Percentiles rank a stretch among this genome's conserved stretches.
Evolutionary conservation across 2,329 filamentous ascomycete species (phyloP).

Genomic region (Epichloe sp.): DNA sequence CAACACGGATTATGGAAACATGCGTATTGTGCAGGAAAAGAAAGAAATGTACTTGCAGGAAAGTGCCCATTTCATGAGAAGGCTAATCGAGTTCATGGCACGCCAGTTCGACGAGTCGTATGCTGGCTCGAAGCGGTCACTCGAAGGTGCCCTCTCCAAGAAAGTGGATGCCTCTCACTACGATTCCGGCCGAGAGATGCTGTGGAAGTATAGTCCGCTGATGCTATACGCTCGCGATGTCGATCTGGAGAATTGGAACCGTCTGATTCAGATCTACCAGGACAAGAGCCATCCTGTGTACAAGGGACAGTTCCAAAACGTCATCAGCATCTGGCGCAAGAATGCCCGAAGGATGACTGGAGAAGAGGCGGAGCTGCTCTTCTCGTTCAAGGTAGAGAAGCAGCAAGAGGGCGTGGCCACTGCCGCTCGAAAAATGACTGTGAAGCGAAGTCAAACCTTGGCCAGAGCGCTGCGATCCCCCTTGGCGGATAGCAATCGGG

Average conservation of each 20-base stretch:
- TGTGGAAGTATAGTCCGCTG: conserved; percentile 83
- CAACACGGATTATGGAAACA: conserved; percentile 68
- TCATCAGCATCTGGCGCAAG: conserved; percentile 66
- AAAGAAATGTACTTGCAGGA: conserved; percentile 77
- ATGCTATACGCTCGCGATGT: conserved; percentile 82
- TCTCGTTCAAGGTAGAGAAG: conserved; percentile 72
- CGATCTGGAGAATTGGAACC: conserved; percentile 69
- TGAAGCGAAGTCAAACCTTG: conserved; percentile 83
- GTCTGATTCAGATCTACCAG: conserved; percentile 68
- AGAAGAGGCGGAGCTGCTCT: conserved; percentile 75
- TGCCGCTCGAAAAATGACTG: conserved; percentile 78
- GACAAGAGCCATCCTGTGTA: conserved; percentile 64
- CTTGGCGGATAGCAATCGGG: conserved; percentile 42
- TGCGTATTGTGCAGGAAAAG: conserved; percentile 91
- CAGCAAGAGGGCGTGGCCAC: conserved; percentile 66
- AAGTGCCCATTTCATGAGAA: conserved; percentile 61
- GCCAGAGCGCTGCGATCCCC: conserved; percentile 60
- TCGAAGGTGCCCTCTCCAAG: conserved; percentile 46
- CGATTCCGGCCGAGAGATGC: conserved; percentile 53
- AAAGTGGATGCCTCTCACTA: conserved; percentile 62
- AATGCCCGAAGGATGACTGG: conserved; percentile 61
- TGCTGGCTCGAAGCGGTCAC: conserved; percentile 51
- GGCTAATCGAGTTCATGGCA: conserved; percentile 71
- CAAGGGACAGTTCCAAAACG: conserved; percentile 67
- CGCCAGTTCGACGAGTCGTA: conserved; percentile 67